Evolutionary conservation across 2,329 filamentous ascomycete genomes (phyloP).

Genomic region (Hirsutella rhossiliensis): DNA sequence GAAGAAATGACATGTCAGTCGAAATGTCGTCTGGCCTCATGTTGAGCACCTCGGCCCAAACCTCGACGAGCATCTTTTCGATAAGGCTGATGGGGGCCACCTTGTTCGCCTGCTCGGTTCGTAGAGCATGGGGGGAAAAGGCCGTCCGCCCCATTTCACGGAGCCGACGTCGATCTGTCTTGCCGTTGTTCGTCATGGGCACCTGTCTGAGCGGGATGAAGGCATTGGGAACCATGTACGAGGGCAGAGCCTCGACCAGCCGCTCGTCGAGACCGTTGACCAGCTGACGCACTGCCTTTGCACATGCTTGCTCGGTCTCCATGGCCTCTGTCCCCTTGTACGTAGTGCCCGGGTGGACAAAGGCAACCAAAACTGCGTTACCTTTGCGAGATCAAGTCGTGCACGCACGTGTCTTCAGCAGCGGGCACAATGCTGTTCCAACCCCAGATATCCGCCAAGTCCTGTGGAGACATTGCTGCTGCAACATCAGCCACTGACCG

Average conservation of each 20-base stretch:
- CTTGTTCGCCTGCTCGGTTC: background rate
- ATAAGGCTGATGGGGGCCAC: no score
- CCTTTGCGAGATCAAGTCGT: constrained; percentile 6
- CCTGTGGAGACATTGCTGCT: background rate
- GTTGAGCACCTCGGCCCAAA: no score
- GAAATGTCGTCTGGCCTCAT: no score
- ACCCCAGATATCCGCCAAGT: constrained; percentile 6
- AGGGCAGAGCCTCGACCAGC: constrained; percentile 6
- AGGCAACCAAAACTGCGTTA: no score
- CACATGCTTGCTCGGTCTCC: background rate
- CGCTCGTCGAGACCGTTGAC: background rate
- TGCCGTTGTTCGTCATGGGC: constrained; percentile 6
- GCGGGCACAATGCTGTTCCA: constrained; percentile 7
- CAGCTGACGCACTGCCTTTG: background rate
- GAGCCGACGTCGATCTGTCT: constrained; percentile 6
- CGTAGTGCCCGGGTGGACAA: no score
- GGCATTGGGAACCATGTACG: constrained; percentile 9
- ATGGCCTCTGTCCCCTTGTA: no score
- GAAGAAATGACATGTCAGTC: no score
- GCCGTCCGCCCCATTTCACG: constrained; percentile 1
- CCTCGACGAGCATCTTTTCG: no score
- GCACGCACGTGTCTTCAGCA: constrained; percentile 7
- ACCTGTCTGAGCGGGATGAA: constrained; percentile 6
- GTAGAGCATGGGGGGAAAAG: background rate
- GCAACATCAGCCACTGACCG: no score